Evolutionary conservation across 352 stramenopile species (phyloP), one percentile per base, ranked within the genome.

Genomic region (Globisporangium perplexum): DNA sequence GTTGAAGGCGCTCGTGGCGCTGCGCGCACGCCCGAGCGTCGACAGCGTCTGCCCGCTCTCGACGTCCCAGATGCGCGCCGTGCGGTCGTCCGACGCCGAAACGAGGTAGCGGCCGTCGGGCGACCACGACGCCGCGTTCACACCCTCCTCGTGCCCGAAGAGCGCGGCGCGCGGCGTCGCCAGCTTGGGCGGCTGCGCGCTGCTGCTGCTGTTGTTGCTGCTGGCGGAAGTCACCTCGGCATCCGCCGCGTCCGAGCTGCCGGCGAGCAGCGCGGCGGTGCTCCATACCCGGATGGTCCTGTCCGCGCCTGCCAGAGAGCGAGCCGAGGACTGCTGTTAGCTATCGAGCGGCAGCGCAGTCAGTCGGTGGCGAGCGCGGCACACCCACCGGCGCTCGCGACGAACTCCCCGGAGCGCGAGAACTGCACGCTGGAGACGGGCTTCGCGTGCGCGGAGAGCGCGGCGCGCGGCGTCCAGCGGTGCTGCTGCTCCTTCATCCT

Each of bases 71-170:
- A 99, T 65, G 20, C 93, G 83, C 39, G 98, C 67, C 0, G 95
- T 98, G 47, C 94, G 95, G 70, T 99, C 96, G 65, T 99, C 96
- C 11, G 85, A 97, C 8, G 94, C 95, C 7, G 96, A 98, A 12
- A 88, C 93, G 30, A 98, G 57, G 50, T 95, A 96, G 35, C 60
- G 70, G 11, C 78, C 74, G 47, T 95, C 84, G 5, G 73, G 70
- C 12, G 80, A 96, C 95, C 95, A 98, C 22, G 85, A 75, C 10
- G 97, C 83, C 53, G 97, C 93, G 31, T 96, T 98, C 18, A 99
- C 87, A 24, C 96, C 96, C 44, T 96, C 77, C 47, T 90, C 75
- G 66, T 98, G 95, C n/a, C 93, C 94, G 42, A 77, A 80, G 5
- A 96, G 58, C 33, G 72, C 74, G 30, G 62, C 58, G 23, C 65